Conservation (phyloP, 306 rosid genomes). For the Carpinus fangiana region DNA sequence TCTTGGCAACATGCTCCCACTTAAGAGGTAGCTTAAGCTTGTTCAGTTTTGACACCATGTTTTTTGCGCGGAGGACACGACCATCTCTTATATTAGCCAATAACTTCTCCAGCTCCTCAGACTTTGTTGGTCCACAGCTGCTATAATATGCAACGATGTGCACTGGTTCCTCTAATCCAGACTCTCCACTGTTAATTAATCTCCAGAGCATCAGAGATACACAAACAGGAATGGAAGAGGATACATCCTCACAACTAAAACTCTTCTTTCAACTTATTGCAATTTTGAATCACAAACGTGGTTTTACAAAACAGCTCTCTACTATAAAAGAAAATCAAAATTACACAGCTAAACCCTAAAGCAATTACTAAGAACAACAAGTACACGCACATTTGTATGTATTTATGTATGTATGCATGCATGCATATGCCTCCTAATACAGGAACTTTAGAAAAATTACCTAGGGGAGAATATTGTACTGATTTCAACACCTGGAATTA, state of each 20-base stretch:
- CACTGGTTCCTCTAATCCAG: conserved; percentile 83
- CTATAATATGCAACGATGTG: conserved; percentile 96
- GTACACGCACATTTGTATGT: neutral
- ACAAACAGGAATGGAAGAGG: conserved; percentile 8
- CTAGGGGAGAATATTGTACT: conserved; percentile 75
- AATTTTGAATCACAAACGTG: neutral
- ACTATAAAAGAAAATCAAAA: neutral
- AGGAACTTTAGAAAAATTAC: conserved; percentile 34
- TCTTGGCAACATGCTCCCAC: conserved; percentile 91
- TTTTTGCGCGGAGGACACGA: conserved; percentile 82
- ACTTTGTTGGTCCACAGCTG: conserved; percentile 78
- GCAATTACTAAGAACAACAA: neutral
- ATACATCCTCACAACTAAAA: conserved; percentile 11
- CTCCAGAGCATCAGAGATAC: conserved; percentile 25
- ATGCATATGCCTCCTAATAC: conserved; percentile 11
- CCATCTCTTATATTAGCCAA: conserved; percentile 86
- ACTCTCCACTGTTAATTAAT: conserved; percentile 55
- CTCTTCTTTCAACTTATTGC: conserved; percentile 7
- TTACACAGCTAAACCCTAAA: neutral
- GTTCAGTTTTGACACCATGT: conserved; percentile 79
- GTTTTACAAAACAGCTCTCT: neutral
- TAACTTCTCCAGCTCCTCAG: conserved; percentile 65
- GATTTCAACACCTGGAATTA: conserved; percentile 97
- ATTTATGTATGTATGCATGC: neutral
- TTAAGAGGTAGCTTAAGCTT: conserved; percentile 80